Evolutionary conservation across 192 early-diverging fungal species (phyloP).

Genomic region (Thamnidium elegans): DNA sequence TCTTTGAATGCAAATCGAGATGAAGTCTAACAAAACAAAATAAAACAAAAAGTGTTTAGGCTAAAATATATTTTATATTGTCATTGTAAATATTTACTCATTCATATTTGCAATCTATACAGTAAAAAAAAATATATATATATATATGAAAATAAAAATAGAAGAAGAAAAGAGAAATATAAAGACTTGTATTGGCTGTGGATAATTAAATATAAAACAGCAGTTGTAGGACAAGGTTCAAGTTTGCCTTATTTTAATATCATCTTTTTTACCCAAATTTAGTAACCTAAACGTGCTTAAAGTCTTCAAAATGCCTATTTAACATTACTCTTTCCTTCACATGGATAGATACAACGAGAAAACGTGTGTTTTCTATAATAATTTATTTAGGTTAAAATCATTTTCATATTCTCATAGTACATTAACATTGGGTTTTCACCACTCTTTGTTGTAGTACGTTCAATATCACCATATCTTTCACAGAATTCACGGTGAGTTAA

Average conservation of each 20-base stretch:
- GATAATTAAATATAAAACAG: background rate
- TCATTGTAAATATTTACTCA: background rate
- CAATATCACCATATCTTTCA: constrained; percentile 69
- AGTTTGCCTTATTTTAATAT: background rate
- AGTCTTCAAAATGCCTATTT: background rate
- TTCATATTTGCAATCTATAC: constrained; percentile 1
- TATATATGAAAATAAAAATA: constrained; percentile 1
- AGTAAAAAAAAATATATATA: constrained; percentile 7
- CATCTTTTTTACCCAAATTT: constrained; percentile 20
- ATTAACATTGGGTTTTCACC: constrained; percentile 95
- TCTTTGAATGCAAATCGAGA: constrained; percentile 52
- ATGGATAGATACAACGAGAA: background rate
- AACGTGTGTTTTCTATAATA: background rate
- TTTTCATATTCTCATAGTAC: constrained; percentile 90
- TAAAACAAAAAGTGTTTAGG: background rate
- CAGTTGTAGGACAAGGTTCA: background rate
- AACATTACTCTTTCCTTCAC: background rate
- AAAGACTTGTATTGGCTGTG: background rate
- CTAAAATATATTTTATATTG: background rate
- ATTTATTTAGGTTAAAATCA: constrained; percentile 48
- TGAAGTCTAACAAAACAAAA: constrained; percentile 40
- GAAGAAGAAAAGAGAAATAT: background rate
- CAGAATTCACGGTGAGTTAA: constrained; percentile 81
- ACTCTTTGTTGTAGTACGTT: constrained; percentile 69
- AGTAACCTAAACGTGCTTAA: constrained; percentile 6